Evolutionary conservation across 306 rosid species (phyloP).

Genomic region (Oxytropis ochrocephala): DNA sequence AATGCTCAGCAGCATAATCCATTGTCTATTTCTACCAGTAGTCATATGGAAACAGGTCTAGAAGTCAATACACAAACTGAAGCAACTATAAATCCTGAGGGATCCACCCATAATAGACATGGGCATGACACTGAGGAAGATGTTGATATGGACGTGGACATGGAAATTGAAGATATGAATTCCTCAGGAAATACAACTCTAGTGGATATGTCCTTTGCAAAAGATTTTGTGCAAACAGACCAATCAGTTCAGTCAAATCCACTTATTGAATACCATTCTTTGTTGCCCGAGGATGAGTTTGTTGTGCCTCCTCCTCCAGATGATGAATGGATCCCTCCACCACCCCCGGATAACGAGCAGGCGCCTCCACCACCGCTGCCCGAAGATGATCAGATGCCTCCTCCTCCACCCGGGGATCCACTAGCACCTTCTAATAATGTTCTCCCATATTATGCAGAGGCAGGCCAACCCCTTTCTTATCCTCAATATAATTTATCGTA

Average conservation of each 20-base stretch:
- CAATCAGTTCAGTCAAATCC: slow-evolving; percentile 38
- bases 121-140: slow-evolving; percentile 51
- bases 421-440: slow-evolving; percentile 38
- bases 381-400: slow-evolving; percentile 65
- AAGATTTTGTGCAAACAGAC: slow-evolving; percentile 25
- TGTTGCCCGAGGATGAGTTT: slow-evolving; percentile 33
- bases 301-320: slow-evolving; percentile 75
- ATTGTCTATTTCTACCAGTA: slow-evolving; percentile 21
- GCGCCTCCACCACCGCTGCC: slow-evolving; percentile 95
- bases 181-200: slow-evolving; percentile 34
- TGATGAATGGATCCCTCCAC: slow-evolving; percentile 99
- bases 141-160: slow-evolving; percentile 97
- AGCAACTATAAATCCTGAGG: slow-evolving; percentile 33
- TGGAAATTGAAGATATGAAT: slow-evolving; percentile 83
- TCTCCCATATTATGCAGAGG: slow-evolving; percentile 54
- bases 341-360: slow-evolving; percentile 84
- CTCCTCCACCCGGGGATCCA: slow-evolving; percentile 84
- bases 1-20: slow-evolving; percentile 33
- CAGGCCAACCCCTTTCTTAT: slow-evolving; percentile 53
- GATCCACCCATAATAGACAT: slow-evolving; percentile 32
- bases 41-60: slow-evolving; percentile 19
- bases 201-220: slow-evolving; percentile 20
- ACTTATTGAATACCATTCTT: slow-evolving; percentile 20
- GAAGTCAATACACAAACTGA: slow-evolving; percentile 33
- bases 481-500: slow-evolving; percentile 48